phyloP scores from a whole-genome alignment of 768 basidiomycete species.

The Leccinum obscurum region DNA sequence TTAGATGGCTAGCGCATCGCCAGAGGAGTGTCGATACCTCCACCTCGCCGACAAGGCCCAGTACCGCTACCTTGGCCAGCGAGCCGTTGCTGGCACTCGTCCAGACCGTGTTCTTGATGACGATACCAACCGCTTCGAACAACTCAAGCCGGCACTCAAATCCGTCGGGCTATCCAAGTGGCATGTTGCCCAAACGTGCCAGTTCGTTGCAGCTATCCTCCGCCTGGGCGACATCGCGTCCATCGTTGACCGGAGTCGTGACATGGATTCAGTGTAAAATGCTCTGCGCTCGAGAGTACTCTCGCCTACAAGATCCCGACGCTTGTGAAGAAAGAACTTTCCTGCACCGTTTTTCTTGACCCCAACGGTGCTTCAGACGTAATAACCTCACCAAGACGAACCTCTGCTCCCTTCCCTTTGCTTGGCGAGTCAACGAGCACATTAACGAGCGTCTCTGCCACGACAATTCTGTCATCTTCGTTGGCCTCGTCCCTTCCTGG shows the following conservation, averaged over 20 bases:
- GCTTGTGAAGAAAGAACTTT: constrained; percentile 94
- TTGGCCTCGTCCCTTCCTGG: constrained; percentile 94
- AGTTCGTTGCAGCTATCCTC: constrained; percentile 92
- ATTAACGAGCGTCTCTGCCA: constrained; percentile 94
- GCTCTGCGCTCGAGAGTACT: constrained; percentile 72
- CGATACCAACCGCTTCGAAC: constrained; percentile 85
- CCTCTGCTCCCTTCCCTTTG: constrained; percentile 90
- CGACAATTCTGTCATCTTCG: constrained; percentile 90
- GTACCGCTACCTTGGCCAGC: constrained; percentile 86
- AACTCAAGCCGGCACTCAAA: constrained; percentile 93
- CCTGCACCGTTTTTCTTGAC: constrained; percentile 88
- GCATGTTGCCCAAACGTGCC: constrained; percentile 93
- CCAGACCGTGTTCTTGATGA: constrained; percentile 61
- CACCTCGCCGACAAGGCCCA: constrained; percentile 77
- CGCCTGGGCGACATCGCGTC: constrained; percentile 97
- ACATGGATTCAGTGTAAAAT: constrained; percentile 84
- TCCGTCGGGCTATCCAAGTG: constrained; percentile 91
- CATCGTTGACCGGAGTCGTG: constrained; percentile 73
- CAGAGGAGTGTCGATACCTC: constrained; percentile 87
- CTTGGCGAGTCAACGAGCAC: constrained; percentile 89
- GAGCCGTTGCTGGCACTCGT: constrained; percentile 45
- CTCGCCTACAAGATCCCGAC: constrained; percentile 85
- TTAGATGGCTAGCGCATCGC: constrained; percentile 84
- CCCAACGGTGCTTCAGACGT: constrained; percentile 88
- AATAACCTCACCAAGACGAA: constrained; percentile 89